These are phyloP conservation scores for Erysimum cheiri DNA, from an alignment of 441 rosid species.

Conservation along the genomic window DNA sequence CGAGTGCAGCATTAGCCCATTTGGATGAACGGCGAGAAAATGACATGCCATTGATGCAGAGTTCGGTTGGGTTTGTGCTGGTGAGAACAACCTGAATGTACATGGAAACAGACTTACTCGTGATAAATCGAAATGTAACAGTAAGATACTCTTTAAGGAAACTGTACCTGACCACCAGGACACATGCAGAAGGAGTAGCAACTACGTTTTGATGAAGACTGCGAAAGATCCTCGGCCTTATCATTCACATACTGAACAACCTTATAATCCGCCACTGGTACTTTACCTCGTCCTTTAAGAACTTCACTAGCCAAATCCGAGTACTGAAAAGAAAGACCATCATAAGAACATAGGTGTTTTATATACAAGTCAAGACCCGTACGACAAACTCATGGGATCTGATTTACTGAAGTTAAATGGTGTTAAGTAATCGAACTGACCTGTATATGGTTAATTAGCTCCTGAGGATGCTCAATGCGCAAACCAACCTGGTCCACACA, in stretches of 20 bases:
- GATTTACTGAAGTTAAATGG: background rate
- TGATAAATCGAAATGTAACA: constrained; percentile 9
- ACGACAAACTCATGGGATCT: constrained; percentile 1
- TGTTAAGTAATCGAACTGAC: constrained; percentile 43
- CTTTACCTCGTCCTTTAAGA: constrained; percentile 79
- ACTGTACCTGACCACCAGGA: constrained; percentile 94
- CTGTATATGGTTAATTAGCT: constrained; percentile 88
- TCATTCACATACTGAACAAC: constrained; percentile 67
- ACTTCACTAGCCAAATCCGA: constrained; percentile 76
- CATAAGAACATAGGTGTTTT: constrained; percentile 14
- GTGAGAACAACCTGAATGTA: constrained; percentile 86
- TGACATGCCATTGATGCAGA: constrained; percentile 96
- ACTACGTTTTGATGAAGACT: constrained; percentile 52
- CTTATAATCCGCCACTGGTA: constrained; percentile 96
- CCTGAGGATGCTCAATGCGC: constrained; percentile 97
- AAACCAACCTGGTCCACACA: constrained; percentile 77
- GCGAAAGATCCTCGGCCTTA: constrained; percentile 44
- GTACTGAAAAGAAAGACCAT: constrained; percentile 54
- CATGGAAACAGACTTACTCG: constrained; percentile 7
- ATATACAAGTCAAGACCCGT: constrained; percentile 1
- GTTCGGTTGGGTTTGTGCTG: constrained; percentile 80
- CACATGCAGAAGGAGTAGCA: constrained; percentile 99
- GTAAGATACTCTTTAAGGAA: constrained; percentile 14
- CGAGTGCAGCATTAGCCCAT: constrained; percentile 98
- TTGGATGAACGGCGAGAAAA: constrained; percentile 93